Percentiles rank a stretch among this genome's conserved stretches.
Conservation (phyloP, 2,329 filamentous ascomycete genomes). For the Aspergillus spinulosporus region DNA sequence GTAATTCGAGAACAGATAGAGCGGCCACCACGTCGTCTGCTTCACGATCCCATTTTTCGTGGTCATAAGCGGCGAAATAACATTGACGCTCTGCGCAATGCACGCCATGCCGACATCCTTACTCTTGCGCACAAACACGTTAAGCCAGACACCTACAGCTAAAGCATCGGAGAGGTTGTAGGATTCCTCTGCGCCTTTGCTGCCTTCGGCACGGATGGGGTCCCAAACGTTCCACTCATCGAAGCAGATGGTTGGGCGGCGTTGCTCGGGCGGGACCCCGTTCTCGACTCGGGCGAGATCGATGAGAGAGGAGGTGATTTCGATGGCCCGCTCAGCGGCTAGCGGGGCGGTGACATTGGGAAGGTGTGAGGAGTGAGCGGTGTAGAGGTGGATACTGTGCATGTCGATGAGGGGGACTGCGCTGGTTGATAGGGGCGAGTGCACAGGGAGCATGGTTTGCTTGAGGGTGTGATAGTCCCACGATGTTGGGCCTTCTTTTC, state of each 20-base stretch:
- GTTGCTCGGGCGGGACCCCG: conserved; percentile 54
- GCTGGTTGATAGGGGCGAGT: conserved; percentile 44
- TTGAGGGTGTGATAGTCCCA: conserved; percentile 76
- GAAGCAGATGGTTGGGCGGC: conserved; percentile 71
- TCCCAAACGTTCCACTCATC: conserved; percentile 89
- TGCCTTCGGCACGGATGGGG: conserved; percentile 67
- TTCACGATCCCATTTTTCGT: conserved; percentile 62
- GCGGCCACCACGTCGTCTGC: conserved; percentile 75
- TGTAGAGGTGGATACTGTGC: conserved; percentile 81
- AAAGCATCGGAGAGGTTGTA: conserved; percentile 75
- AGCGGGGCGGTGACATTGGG: conserved; percentile 64
- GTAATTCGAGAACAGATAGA: conserved; percentile 67
- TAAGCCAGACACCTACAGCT: conserved; percentile 73
- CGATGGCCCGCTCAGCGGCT: conserved; percentile 71
- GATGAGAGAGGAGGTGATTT: conserved; percentile 67
- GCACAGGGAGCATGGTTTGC: conserved; percentile 59
- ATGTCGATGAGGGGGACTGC: conserved; percentile 63
- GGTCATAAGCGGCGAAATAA: conserved; percentile 76
- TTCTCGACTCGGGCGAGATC: conserved; percentile 73
- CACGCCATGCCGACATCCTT: conserved; percentile 74
- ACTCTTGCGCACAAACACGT: conserved; percentile 73
- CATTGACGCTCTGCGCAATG: conserved; percentile 75
- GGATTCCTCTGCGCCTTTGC: conserved; percentile 69
- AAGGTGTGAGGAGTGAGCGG: conserved; percentile 57
- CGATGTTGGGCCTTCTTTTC: conserved; percentile 65